A percentile compares a stretch with the other conserved stretches of the same genome.
Conservation (phyloP, 2,329 filamentous ascomycete genomes). For the Rhytidhysteron rufulum region DNA sequence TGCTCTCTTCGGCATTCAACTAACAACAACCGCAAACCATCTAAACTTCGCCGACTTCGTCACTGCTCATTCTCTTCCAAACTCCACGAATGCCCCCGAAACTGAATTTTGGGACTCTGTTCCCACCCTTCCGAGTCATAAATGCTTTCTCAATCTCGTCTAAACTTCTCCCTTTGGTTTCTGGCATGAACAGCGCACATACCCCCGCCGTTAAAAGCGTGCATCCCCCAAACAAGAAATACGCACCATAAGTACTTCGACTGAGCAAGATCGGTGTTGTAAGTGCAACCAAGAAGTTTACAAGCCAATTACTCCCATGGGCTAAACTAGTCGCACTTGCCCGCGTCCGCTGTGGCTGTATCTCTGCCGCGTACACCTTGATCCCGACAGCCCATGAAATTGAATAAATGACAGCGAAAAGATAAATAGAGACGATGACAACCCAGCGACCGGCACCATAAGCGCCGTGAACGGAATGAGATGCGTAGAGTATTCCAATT, state of each 20-base stretch:
- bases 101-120: background rate
- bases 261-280: background rate
- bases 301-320: background rate
- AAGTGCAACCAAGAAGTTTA: background rate
- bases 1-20: too few species aligned
- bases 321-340: constrained; percentile 28
- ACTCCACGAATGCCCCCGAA: too few species aligned
- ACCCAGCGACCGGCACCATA: constrained; percentile 46
- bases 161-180: background rate
- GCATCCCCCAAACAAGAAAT: background rate
- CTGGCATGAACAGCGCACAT: background rate
- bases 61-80: too few species aligned
- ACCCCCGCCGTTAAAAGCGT: background rate
- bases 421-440: constrained; percentile 49
- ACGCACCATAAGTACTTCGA: background rate
- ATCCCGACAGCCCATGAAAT: constrained; percentile 52
- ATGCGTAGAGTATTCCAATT: constrained; percentile 53
- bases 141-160: background rate
- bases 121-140: background rate
- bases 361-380: constrained; percentile 57
- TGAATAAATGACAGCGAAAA: constrained; percentile 47
- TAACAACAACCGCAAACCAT: too few species aligned
- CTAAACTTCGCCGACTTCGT: too few species aligned
- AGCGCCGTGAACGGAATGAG: constrained; percentile 36
- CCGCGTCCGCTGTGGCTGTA: constrained; percentile 53